Percentiles rank a stretch among this genome's conserved stretches.
phyloP scores from a whole-genome alignment of 2,329 filamentous ascomycete genomes.

The Cryphonectria parasitica region DNA sequence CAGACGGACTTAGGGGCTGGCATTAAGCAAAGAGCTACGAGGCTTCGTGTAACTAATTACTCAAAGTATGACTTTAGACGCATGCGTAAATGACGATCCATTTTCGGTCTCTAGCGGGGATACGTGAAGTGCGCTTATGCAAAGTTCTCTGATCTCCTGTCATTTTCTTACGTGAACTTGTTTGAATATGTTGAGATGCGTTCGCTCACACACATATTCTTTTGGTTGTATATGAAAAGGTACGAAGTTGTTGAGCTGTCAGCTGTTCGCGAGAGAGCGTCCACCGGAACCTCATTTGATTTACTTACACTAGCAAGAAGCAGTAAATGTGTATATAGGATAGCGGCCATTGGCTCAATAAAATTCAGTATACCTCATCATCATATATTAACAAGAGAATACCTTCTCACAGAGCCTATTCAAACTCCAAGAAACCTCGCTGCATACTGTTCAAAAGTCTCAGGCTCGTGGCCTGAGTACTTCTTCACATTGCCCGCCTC shows the following conservation, averaged over 20 bases:
- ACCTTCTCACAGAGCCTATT: too few species aligned
- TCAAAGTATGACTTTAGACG: not conserved
- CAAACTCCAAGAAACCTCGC: not conserved
- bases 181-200: too few species aligned
- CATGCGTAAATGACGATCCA: not conserved
- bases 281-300: not conserved
- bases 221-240: too few species aligned
- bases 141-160: not conserved
- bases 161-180: too few species aligned
- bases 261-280: not conserved
- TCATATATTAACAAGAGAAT: too few species aligned
- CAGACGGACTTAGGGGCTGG: too few species aligned
- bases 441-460: constrained; percentile 5
- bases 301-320: not conserved
- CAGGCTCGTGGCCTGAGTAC: not conserved
- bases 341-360: too few species aligned
- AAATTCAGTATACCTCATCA: too few species aligned
- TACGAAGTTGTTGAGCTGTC: too few species aligned
- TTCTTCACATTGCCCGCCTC: not conserved
- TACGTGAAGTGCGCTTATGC: not conserved
- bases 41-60: too few species aligned
- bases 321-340: too few species aligned
- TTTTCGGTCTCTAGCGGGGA: not conserved
- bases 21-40: not conserved
- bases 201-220: too few species aligned